Conservation (phyloP, 257 asterid species). For the Ehretia macrophylla region DNA sequence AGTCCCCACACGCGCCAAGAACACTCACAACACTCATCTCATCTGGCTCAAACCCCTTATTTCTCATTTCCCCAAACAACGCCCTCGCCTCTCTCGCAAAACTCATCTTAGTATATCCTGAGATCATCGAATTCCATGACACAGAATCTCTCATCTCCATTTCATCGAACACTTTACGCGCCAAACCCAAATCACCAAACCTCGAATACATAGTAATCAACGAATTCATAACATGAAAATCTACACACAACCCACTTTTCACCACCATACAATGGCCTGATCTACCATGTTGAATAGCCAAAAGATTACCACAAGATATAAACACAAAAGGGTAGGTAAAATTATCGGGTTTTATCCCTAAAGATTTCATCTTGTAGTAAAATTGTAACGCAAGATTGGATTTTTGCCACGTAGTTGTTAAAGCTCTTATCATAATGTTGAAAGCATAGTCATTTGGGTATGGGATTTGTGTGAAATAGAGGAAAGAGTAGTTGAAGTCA, state of each 20-base stretch:
- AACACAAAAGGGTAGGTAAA: slow-evolving; percentile 84
- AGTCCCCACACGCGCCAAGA: slow-evolving; percentile 78
- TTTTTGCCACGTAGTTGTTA: slow-evolving; percentile 67
- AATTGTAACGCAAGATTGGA: slow-evolving; percentile 46
- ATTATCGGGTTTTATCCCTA: slow-evolving; percentile 61
- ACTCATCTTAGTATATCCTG: slow-evolving; percentile 68
- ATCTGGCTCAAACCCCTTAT: slow-evolving; percentile 58
- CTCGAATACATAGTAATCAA: slow-evolving; percentile 72
- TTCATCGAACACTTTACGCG: slow-evolving; percentile 71
- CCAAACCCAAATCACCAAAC: slow-evolving; percentile 45
- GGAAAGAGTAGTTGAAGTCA: slow-evolving; percentile 43
- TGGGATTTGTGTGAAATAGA: slow-evolving; percentile 54
- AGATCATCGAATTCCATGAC: slow-evolving; percentile 83
- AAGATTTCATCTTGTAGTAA: slow-evolving; percentile 50
- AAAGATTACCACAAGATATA: slow-evolving; percentile 60
- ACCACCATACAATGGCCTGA: slow-evolving; percentile 55
- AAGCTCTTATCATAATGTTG: slow-evolving; percentile 76
- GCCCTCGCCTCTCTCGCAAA: slow-evolving; percentile 59
- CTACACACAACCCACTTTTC: slow-evolving; percentile 56
- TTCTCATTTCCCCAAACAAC: slow-evolving; percentile 59
- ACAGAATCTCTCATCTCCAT: slow-evolving; percentile 62
- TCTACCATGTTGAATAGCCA: slow-evolving; percentile 37
- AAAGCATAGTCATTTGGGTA: slow-evolving; percentile 58
- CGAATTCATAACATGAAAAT: slow-evolving; percentile 73
- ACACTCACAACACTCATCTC: slow-evolving; percentile 80